Evolutionary conservation across 2,329 filamentous ascomycete genomes (phyloP).

Genomic region (Seiridium unicorne): DNA sequence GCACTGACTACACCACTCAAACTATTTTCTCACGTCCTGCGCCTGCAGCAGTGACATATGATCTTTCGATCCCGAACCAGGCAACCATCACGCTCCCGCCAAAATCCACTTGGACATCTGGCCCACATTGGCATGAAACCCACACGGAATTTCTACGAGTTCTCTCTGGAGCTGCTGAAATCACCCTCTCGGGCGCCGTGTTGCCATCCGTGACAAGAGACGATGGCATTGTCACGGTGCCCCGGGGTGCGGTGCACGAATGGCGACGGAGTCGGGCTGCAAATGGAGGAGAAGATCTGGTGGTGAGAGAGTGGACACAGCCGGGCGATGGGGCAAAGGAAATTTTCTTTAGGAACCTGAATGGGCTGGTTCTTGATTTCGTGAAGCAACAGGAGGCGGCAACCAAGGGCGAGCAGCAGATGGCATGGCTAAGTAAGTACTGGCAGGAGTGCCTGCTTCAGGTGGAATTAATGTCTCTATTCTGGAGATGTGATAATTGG

Average conservation of each 20-base stretch:
- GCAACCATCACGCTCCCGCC: slow-evolving; percentile 42
- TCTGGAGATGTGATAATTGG: slow-evolving; percentile 22
- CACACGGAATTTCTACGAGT: slow-evolving; percentile 46
- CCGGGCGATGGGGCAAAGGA: slow-evolving; percentile 43
- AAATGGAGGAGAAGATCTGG: slow-evolving; percentile 36
- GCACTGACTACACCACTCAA: background rate
- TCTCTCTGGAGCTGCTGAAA: slow-evolving; percentile 19
- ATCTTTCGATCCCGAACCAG: slow-evolving; percentile 34
- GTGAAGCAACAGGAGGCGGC: background rate
- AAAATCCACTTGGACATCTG: slow-evolving; percentile 44
- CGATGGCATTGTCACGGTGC: slow-evolving; percentile 31
- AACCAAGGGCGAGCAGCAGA: background rate
- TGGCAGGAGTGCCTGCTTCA: slow-evolving; percentile 12
- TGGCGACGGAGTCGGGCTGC: slow-evolving; percentile 38
- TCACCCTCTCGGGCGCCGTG: slow-evolving; percentile 30
- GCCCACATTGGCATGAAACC: slow-evolving; percentile 46
- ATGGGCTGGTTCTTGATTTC: slow-evolving; percentile 35
- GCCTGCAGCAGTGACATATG: slow-evolving; percentile 63
- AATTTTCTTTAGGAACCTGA: slow-evolving; percentile 49
- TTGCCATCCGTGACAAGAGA: slow-evolving; percentile 17
- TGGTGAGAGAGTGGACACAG: slow-evolving; percentile 42
- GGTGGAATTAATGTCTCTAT: slow-evolving; percentile 20
- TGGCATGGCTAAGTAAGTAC: background rate
- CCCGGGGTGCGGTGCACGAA: slow-evolving; percentile 38
- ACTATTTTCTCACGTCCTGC: slow-evolving; percentile 33